Evolutionary conservation across 495 filamentous ascomycete species (phyloP).

Genomic region (Penicillium chermesinum): DNA sequence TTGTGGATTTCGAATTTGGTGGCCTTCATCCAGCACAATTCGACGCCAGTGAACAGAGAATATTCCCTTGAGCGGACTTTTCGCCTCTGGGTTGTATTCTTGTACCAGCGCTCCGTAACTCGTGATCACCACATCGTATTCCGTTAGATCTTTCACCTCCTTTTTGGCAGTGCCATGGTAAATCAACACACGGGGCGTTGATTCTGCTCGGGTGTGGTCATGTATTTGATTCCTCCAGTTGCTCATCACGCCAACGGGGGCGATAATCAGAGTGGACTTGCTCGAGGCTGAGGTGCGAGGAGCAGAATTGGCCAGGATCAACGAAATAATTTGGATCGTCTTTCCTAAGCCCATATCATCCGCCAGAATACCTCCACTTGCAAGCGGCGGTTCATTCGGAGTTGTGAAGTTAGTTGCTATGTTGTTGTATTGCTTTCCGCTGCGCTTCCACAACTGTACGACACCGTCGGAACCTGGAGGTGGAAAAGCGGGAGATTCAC

Average conservation of each 20-base stretch:
- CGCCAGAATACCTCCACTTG: constrained; percentile 79
- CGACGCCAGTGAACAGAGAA: constrained; percentile 72
- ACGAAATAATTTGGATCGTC: constrained; percentile 79
- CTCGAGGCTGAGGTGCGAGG: constrained; percentile 30
- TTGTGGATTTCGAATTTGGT: constrained; percentile 73
- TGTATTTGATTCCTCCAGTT: constrained; percentile 85
- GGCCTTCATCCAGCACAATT: constrained; percentile 83
- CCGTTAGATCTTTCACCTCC: constrained; percentile 42
- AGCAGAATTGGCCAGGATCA: constrained; percentile 61
- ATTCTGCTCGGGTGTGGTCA: constrained; percentile 60
- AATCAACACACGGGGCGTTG: constrained; percentile 59
- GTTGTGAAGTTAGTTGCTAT: constrained; percentile 71
- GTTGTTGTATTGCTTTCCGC: constrained; percentile 57
- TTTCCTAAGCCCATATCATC: constrained; percentile 97
- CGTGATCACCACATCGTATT: constrained; percentile 77
- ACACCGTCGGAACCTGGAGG: constrained; percentile 53
- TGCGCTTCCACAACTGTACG: constrained; percentile 75
- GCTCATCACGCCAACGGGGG: constrained; percentile 84
- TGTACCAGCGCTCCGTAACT: constrained; percentile 64
- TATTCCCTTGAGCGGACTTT: constrained; percentile 39
- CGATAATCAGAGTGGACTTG: constrained; percentile 71
- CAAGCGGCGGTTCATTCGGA: constrained; percentile 50
- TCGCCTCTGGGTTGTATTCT: constrained; percentile 37
- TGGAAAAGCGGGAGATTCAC: constrained; percentile 68
- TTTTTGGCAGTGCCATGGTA: constrained; percentile 68